These are phyloP conservation scores for Tilletia indica DNA, from an alignment of 1,284 basidiomycete genomes.

Conservation along the genomic window DNA sequence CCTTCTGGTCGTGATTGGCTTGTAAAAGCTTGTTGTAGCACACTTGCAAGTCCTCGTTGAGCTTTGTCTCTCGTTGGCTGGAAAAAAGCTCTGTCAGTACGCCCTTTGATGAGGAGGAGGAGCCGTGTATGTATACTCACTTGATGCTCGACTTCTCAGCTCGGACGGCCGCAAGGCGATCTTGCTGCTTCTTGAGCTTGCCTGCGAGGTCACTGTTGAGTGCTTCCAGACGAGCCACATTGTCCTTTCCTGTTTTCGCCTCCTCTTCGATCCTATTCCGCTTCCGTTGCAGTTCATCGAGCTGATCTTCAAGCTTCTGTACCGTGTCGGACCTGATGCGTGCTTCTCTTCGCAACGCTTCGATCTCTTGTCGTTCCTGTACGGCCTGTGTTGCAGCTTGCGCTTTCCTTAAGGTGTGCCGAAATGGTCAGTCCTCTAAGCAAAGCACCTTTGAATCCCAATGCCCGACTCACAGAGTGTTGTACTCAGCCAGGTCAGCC, in stretches of 20 bases:
- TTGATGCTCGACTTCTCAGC: not conserved
- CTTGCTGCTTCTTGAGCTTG: slow-evolving; percentile 22
- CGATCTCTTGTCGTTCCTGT: slow-evolving; percentile 81
- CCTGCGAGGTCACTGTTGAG: slow-evolving; percentile 28
- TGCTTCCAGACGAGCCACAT: slow-evolving; percentile 61
- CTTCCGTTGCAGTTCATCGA: slow-evolving; percentile 67
- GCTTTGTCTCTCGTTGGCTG: slow-evolving; percentile 39
- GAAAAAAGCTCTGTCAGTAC: not conserved
- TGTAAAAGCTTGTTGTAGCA: slow-evolving; percentile 76
- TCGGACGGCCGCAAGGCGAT: not conserved
- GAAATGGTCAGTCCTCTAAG: not conserved
- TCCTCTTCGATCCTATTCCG: slow-evolving; percentile 68
- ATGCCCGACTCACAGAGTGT: slow-evolving; percentile 61
- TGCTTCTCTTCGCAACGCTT: slow-evolving; percentile 76
- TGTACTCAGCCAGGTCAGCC: slow-evolving; percentile 83
- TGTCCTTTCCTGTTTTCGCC: slow-evolving; percentile 62
- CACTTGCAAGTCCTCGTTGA: slow-evolving; percentile 83
- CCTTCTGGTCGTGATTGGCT: slow-evolving; percentile 56
- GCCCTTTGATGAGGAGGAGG: not conserved
- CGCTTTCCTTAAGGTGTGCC: slow-evolving; percentile 59
- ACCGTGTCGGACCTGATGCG: slow-evolving; percentile 71
- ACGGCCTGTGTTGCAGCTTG: slow-evolving; percentile 71
- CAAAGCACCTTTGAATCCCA: not conserved
- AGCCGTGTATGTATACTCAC: not conserved
- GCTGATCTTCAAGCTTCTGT: slow-evolving; percentile 62